Evolutionary conservation across 2,329 filamentous ascomycete genomes (phyloP), one percentile per base, ranked within the genome.

Genomic region (Chrysoporthe puriensis): DNA sequence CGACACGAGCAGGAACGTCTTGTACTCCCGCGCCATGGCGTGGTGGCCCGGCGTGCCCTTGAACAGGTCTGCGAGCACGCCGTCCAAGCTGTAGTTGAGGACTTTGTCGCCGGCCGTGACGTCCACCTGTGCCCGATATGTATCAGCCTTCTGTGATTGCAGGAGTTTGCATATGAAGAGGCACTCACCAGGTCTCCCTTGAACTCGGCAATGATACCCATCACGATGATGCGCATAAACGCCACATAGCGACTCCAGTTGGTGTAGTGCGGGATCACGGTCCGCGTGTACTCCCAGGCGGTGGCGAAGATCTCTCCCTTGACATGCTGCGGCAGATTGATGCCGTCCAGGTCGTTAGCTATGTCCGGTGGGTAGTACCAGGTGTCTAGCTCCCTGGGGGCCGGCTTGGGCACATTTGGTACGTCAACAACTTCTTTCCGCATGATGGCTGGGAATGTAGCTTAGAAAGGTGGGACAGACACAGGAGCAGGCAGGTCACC

Each of bases 231-330:
- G 8, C 72, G 70, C 32, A 56, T 56, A 56, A 74, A 75, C 46
- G 71, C 71, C 13, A 74, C 36, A 54, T 74, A 74, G 14, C 72
- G 71, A 2, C 61, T 40, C 68, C 69, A 72, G 66, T 75, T 74
- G 42, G 72, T 73, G 63, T 69, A 74, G 4, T 71, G 56, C 0
- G 74, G 73, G n/a, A 75, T 74, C 1, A 74, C 71, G 52, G 69
- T 72, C 21, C 73, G 60, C 2, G 71, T 67, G 52, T 75, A 75
- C 64, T 75, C 72, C 70, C 71, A 75, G 0, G 72, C 73, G 13
- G 66, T 71, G 9, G 71, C 72, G 7, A 73, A 57, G 2, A 66
- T 58, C 59, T 75, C 73, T 5, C 63, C 36, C 32, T 71, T 69
- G 46, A 69, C 36, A 14, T 54, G 21, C 32, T 71, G 54, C 0